Conservation (phyloP, 805 yeast species). For the Ogataea methanolica region DNA sequence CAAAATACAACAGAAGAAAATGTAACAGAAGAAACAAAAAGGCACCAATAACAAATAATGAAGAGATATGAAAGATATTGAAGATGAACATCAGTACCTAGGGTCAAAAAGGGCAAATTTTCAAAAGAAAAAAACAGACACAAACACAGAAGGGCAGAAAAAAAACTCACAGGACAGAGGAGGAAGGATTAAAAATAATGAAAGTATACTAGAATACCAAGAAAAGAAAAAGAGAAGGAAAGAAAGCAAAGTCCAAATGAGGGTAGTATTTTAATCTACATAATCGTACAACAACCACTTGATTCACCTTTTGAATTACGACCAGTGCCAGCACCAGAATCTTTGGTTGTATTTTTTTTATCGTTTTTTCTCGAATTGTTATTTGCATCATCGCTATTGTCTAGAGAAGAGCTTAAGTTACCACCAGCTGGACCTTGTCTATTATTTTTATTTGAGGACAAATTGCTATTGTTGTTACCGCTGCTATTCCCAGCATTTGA, state of each 20-base stretch:
- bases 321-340: conserved; percentile 5
- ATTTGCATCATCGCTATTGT: too few relatives aligned
- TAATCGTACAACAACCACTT: conserved; percentile 32
- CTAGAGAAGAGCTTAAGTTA: too few relatives aligned
- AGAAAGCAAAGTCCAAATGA: not conserved
- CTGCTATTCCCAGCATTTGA: not conserved
- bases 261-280: conserved; percentile 13
- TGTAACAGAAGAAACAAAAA: not conserved
- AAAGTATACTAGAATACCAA: not conserved
- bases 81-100: too few relatives aligned
- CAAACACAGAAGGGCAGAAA: not conserved
- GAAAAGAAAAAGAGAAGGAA: not conserved
- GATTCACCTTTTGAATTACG: conserved; percentile 15
- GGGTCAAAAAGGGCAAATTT: too few relatives aligned
- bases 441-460: not conserved
- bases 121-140: too few relatives aligned
- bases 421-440: not conserved
- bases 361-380: too few relatives aligned
- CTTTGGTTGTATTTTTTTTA: not conserved
- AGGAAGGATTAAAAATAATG: not conserved
- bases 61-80: too few relatives aligned
- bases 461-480: not conserved
- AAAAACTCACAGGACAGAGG: not conserved
- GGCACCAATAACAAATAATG: not conserved
- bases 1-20: not conserved